Evolutionary conservation across 352 stramenopile genomes (phyloP), one percentile per base, ranked within the genome.

Genomic region (Halophytophthora polymorphica): DNA sequence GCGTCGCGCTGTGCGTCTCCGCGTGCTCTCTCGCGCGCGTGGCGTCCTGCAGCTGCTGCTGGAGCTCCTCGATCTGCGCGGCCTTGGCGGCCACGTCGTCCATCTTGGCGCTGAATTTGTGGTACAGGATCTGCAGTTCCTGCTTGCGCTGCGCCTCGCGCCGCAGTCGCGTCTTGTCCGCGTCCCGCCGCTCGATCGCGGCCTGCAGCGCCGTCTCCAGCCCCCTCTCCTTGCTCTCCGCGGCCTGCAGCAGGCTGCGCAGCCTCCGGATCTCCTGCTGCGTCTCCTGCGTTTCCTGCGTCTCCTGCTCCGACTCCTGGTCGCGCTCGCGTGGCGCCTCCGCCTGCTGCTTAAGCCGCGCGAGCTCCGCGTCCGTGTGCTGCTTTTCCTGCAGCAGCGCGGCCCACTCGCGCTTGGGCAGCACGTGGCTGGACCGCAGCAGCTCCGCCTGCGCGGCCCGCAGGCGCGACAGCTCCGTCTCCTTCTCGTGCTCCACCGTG

Each of bases 51-150:
- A 79, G 35, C 33, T 72, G 40, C 12, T 63, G 36, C 12, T 65
- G 48, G 3, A 88, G 52, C 39, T 78, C 60, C 40, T 72, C 59
- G 18, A 83, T 40, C 47, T 62, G 57, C 55, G 68, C 76, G 10
- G 64, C 58, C 48, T 78, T 74, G 15, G 71, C 58, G 0, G 42
- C 66, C 13, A 65, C 64, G 1, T 58, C 43, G 39, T 68, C 66
- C 64, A 73, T 73, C 13, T 43, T 42, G 2, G 55, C 58, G 31
- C 64, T 66, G 53, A 73, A 73, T 39, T 66, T 66, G 2, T 55
- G 17, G 39, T 73, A 73, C 11, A 73, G 18, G 21, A 73, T 69
- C 23, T 69, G 49, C 21, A 73, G 51, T 28, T 73, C 64, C 3
- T 66, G 50, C 22, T 69, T 69, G n/a, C 45, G 40, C 23, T 66